Base-by-base conservation (phyloP, 176 grass and related monocot genomes). In the Oryza meridionalis region DNA sequence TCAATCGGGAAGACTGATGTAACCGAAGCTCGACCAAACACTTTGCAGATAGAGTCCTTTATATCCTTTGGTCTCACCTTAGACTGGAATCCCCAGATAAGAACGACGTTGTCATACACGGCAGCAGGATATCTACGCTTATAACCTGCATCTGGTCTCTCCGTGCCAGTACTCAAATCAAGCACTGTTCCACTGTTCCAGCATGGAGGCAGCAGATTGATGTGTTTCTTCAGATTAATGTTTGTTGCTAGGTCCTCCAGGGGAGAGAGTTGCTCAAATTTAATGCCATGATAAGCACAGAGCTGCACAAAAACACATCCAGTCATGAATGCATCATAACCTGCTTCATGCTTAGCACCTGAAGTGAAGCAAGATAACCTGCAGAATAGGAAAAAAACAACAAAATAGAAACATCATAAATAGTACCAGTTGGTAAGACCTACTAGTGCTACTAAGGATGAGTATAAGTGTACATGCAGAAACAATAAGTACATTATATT, bases 321-420 rank as follows among this genome's bases (percentile, higher is more conserved):
- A 37, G 96, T 95, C 96, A 98, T 98, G 86, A 93, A 98, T 47
- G 96, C 93, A 88, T 98, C 96, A 64, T 92, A 98, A 26, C 96
- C 93, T 82, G 96, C 96, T 88, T 98, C 93, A 14, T 98, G 96
- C 76, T 95, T 95, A 37, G 91, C 88, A 79, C 93, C 96, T 33
- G 96, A 95, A 72, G 90, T 86, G 78, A 98, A 98, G 81, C 70
- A 85, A 89, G 90, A 97, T 69, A 89, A 93, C 73, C 96, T 98
- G 90, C 72, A 86, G 40, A 44, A 64, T 67, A 86, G 46, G 11
- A 40, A 19, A 72, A 35, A 85, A 88, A 63, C 61, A 86, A 44
- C 32, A 85, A 16, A 74, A 70, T 15, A 73, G 21, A 74, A 27
- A 22, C n/a, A 69, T 78, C 27, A 92, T 42, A 66, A 76, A 86